Percentiles rank a stretch among this genome's conserved stretches.
Evolutionary conservation across 2,329 filamentous ascomycete species (phyloP).

Genomic region (Fusarium sp.): DNA sequence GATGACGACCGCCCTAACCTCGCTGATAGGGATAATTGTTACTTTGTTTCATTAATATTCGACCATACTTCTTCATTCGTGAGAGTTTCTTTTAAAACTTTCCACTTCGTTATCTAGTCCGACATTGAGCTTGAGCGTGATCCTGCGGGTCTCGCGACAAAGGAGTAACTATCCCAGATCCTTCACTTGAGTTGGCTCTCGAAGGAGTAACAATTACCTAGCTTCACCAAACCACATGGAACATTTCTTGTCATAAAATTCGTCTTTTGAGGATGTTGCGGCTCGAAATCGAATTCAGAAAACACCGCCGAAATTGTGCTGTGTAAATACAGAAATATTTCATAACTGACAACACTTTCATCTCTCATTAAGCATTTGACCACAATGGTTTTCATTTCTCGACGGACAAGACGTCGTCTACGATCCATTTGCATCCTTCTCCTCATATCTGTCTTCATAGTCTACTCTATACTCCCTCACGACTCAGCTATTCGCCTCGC

Average conservation of each 20-base stretch:
- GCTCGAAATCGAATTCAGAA: not conserved
- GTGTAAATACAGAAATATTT: conserved; percentile 7
- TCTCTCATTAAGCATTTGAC: conserved; percentile 5
- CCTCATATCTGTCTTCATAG: conserved; percentile 43
- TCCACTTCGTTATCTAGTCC: not conserved
- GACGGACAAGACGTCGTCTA: conserved; percentile 48
- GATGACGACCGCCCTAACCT: conserved; percentile 13
- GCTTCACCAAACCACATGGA: conserved; percentile 2
- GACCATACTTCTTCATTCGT: not conserved
- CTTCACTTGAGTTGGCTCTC: conserved; percentile 5
- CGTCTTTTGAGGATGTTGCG: conserved; percentile 17
- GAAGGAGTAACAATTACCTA: not conserved
- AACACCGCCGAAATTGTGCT: conserved; percentile 12
- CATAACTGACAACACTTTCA: conserved; percentile 1
- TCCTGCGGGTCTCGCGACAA: conserved; percentile 12
- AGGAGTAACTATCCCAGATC: conserved; percentile 9
- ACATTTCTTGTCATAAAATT: not conserved
- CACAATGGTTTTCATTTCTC: conserved; percentile 41
- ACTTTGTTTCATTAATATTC: not conserved
- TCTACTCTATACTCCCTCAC: conserved; percentile 49
- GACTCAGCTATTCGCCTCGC: conserved; percentile 51
- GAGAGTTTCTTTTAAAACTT: not conserved
- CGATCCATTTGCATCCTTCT: conserved; percentile 38
- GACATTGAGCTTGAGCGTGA: not conserved
- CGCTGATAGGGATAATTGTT: not conserved